Conservation (phyloP, 805 yeast genomes). For the Vanderwaltozyma polyspora region DNA sequence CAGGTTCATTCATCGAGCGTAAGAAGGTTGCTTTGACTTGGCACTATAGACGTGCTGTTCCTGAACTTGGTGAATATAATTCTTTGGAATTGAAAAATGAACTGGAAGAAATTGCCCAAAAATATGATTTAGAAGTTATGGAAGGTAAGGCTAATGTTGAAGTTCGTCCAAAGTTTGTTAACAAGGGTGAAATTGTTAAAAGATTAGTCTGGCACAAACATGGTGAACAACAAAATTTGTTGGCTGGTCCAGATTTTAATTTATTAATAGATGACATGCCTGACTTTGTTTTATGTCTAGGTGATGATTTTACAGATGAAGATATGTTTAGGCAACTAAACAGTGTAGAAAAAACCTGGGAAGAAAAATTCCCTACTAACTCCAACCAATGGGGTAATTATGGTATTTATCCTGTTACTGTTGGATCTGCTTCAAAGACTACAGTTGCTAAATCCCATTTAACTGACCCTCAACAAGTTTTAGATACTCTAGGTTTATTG, state of each 20-base stretch:
- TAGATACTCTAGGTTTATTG: constrained; percentile 71
- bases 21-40: constrained; percentile 93
- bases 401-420: constrained; percentile 77
- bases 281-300: constrained; percentile 79
- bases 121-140: constrained; percentile 88
- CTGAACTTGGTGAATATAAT: constrained; percentile 82
- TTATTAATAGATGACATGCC: constrained; percentile 42
- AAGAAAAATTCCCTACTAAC: constrained; percentile 28
- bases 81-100: constrained; percentile 63
- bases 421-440: constrained; percentile 81
- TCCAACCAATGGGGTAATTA: constrained; percentile 39
- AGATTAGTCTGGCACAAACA: constrained; percentile 57
- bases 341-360: constrained; percentile 39
- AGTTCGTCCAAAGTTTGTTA: constrained; percentile 89
- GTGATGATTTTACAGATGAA: constrained; percentile 95
- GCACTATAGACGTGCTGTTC: constrained; percentile 95
- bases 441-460: constrained; percentile 81
- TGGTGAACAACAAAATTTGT: constrained; percentile 40
- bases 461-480: constrained; percentile 71
- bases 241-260: constrained; percentile 24
- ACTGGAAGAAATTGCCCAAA: constrained; percentile 48
- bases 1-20: constrained; percentile 76
- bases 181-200: constrained; percentile 93
- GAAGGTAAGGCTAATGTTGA: constrained; percentile 94
- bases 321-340: constrained; percentile 85